These are phyloP conservation scores for Exophiala sideris DNA, from an alignment of 2,329 filamentous ascomycete species.

Conservation along the genomic window DNA sequence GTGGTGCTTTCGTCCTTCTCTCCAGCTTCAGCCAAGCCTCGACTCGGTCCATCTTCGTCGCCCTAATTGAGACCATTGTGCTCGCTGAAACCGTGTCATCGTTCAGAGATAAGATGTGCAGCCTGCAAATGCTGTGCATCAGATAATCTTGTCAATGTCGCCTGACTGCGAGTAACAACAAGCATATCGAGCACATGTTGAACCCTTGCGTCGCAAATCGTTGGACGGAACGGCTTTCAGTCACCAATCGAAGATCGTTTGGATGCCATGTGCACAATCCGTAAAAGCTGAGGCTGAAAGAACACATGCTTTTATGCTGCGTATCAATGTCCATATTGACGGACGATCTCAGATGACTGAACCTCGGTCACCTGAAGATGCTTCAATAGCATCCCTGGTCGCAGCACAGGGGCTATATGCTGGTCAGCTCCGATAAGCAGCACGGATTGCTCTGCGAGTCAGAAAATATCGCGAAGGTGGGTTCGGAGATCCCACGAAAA, in stretches of 20 bases:
- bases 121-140: too few relatives aligned
- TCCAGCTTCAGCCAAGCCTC: too few relatives aligned
- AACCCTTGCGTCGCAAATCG: neutral
- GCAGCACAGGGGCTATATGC: too few relatives aligned
- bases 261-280: slow-evolving; percentile 5
- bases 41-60: too few relatives aligned
- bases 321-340: neutral
- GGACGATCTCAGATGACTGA: neutral
- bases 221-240: neutral
- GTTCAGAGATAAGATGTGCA: too few relatives aligned
- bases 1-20: too few relatives aligned
- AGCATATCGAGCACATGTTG: slow-evolving; percentile 7
- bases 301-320: neutral
- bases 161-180: neutral
- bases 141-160: neutral
- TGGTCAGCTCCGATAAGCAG: too few relatives aligned
- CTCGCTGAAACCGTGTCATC: too few relatives aligned
- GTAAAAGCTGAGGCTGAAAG: neutral
- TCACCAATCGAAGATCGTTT: neutral
- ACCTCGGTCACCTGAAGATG: neutral
- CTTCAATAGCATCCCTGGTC: too few relatives aligned
- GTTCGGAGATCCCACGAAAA: slow-evolving; percentile 15
- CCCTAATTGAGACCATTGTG: too few relatives aligned
- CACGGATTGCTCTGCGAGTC: too few relatives aligned
- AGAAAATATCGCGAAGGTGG: neutral